Evolutionary conservation across 2,329 filamentous ascomycete genomes (phyloP), one percentile per base, ranked within the genome.

Genomic region (Aspergillus sp.): DNA sequence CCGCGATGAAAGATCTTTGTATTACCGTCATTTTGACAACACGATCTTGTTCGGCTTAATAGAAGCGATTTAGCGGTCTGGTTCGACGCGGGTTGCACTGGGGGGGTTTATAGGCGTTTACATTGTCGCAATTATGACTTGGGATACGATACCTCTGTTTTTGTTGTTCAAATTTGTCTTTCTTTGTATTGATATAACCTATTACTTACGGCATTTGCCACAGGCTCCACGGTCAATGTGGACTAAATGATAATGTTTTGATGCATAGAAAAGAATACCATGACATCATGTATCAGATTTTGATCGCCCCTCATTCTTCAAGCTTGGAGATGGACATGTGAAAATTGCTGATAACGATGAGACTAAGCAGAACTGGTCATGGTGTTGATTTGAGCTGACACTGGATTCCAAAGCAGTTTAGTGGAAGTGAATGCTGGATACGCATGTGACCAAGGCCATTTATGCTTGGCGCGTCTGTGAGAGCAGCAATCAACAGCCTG

Each of bases 1-100:
- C 71, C 72, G 45, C 68, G 70, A 65, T 75, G 58, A 71, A 47
- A 48, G 59, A 70, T 58, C 64, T 65, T 52, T 48, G 62, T 53
- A 52, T 31, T 46, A 31, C 44, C 15, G 24, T 31, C 23, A 4
- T 31, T n/a, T 14, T 37, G 15, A 15, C 23, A 8, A 12, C n/a
- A 27, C 23, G 17, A 15, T 46, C 23, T 48, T 37, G 27, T 48
- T 48, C 17, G 35, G 39, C 21, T 21, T 31, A 23, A 63, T 61
- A 60, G 48, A 63, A 66, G 66, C 63, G 61, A 59, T 66, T 68
- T 60, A 69, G 68, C 67, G 65, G 56, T 61, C 56, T 56, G 56
- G 56, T 52, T 33, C 56, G 58, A 58, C 54, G 56, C 51, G 55
- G 52, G 54, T 52, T 62, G 41, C 40, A 44, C 27, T 44, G 54